A percentile compares a stretch with the other conserved stretches of the same genome.
Evolutionary conservation across 352 stramenopile genomes (phyloP).

Genomic region (Peronosclerospora sorghi): DNA sequence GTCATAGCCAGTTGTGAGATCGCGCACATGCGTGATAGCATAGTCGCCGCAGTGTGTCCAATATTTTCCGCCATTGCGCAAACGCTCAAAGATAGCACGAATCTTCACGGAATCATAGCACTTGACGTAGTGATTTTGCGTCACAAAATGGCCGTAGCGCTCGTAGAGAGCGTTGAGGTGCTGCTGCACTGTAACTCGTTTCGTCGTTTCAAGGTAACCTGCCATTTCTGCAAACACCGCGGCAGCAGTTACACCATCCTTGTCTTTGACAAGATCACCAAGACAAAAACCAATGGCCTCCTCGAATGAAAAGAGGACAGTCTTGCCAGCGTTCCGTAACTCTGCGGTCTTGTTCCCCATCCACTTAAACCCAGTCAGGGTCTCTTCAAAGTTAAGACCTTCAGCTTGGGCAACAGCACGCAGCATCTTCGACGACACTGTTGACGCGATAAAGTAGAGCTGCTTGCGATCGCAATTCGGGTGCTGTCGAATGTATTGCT

Average conservation of each 20-base stretch:
- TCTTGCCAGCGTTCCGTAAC: conserved; percentile 78
- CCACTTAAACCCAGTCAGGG: conserved; percentile 98
- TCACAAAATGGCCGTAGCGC: conserved; percentile 95
- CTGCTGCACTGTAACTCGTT: conserved; percentile 50
- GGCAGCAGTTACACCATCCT: conserved; percentile 93
- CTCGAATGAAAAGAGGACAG: conserved; percentile 95
- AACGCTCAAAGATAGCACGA: conserved; percentile 83
- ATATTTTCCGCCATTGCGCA: conserved; percentile 87
- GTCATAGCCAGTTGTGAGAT: conserved; percentile 86
- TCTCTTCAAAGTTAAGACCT: conserved; percentile 94
- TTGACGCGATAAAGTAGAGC: conserved; percentile 89
- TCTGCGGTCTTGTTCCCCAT: conserved; percentile 89
- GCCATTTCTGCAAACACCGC: conserved; percentile 88
- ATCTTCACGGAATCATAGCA: conserved; percentile 86
- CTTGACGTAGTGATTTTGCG: conserved; percentile 96
- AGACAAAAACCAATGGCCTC: conserved; percentile 98
- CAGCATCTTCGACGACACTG: conserved; percentile 96
- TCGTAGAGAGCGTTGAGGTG: conserved; percentile 84
- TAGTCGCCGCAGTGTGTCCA: conserved; percentile 77
- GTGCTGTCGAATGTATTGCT: conserved; percentile 48
- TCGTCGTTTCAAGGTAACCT: conserved; percentile 35
- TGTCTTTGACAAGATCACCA: conserved; percentile 94
- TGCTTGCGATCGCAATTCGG: conserved; percentile 45
- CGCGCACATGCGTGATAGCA: conserved; percentile 66
- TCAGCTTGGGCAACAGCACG: conserved; percentile 84